A percentile compares a stretch with the other conserved stretches of the same genome.
phyloP scores from a whole-genome alignment of 2,329 filamentous ascomycete genomes.

The Plenodomus lindquistii region DNA sequence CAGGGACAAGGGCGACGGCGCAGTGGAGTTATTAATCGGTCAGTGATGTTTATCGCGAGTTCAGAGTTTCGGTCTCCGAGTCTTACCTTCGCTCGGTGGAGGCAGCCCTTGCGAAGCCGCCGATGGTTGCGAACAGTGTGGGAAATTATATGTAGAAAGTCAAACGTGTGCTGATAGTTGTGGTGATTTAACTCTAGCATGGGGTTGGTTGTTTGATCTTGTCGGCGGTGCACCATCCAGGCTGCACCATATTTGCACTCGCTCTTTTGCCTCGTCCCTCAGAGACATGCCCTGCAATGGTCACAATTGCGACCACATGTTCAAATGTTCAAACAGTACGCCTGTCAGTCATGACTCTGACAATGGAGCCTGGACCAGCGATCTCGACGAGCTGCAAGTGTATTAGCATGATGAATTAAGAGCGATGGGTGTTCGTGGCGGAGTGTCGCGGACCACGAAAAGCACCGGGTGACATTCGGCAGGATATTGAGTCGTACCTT shows the following conservation, averaged over 20 bases:
- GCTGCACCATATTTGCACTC: not conserved
- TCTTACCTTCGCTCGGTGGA: not conserved
- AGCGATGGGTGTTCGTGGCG: not conserved
- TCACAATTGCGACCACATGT: constrained; percentile 7
- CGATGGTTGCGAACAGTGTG: not conserved
- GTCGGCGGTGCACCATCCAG: not conserved
- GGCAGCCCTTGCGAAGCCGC: not conserved
- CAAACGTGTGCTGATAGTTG: not conserved
- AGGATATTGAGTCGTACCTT: constrained; percentile 57
- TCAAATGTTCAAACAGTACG: constrained; percentile 74
- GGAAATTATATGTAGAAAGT: not conserved
- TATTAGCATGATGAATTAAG: constrained; percentile 16
- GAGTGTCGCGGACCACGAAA: constrained; percentile 1
- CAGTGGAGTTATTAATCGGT: constrained; percentile 13
- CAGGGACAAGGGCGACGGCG: constrained; percentile 20
- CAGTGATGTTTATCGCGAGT: not conserved
- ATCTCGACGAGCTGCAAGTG: constrained; percentile 74
- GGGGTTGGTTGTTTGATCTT: not conserved
- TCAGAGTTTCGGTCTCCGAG: not conserved
- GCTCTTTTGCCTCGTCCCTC: not conserved
- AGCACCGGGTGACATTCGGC: constrained; percentile 4
- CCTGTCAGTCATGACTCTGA: constrained; percentile 94
- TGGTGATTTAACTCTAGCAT: not conserved
- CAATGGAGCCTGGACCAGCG: constrained; percentile 84
- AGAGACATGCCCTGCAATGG: not conserved